Base-by-base conservation (phyloP, 805 yeast species). In the Wickerhamomyces bovis region DNA sequence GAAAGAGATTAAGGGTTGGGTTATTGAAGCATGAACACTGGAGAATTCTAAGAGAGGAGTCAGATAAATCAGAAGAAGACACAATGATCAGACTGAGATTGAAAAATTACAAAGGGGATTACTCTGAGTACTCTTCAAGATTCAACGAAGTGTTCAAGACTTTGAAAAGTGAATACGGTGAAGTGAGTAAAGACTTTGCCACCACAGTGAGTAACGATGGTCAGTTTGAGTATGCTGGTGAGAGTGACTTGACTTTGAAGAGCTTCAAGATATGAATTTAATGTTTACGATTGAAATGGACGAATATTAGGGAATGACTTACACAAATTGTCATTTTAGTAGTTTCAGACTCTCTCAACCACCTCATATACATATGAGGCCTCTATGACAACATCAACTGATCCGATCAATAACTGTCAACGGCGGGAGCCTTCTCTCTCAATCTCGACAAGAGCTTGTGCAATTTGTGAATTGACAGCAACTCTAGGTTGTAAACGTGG, bases 31-130 rank as follows among this genome's bases (percentile, higher is more conserved):
- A 51, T 45, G 59, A 55, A 38, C 48, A 57, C 42, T n/a, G 16
- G 11, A 21, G 44, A 19, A 51, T 60, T 4, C 28, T 44, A 18
- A 53, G 50, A 36, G 52, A 51, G 19, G 40, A 44, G 7, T 44
- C 45, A 4, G 25, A 25, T 2, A 50, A 47, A 15, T 52, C 44
- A 20, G 55, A 52, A 19, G 61, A 53, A 25, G 47, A 53, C 4
- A 39, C 46, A 4, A 42, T 38, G 38, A 44, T 35, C 9, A 48
- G 62, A 45, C 23, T 56, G 21, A 56, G 60, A 43, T 41, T 60
- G 25, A 57, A 57, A 43, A 55, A 51, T 36, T 60, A 60, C 42
- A 57, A 53, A 39, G 64, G 64, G 13, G 64, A 60, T 40, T 60
- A 43, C 41, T 58, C 47, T 13, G 64, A 60, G 41, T 54, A 51